phyloP scores from a whole-genome alignment of 2,329 filamentous ascomycete genomes.

The Hypoxylon sp. region DNA sequence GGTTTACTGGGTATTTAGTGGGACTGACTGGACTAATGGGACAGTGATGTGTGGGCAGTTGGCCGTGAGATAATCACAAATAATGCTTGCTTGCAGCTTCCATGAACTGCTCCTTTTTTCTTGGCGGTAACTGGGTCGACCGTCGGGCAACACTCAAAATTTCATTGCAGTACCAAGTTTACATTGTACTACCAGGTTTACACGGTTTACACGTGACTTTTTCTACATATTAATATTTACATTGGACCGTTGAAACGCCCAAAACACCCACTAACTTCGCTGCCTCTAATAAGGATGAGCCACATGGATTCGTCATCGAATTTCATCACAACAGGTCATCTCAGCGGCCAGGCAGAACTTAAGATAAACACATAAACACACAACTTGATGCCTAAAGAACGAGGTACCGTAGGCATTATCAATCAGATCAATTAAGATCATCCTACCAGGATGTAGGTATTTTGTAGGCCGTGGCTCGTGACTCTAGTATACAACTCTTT shows the following conservation, averaged over 20 bases:
- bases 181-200: too few species aligned
- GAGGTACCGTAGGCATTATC: slow-evolving; percentile 21
- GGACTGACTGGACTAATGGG: slow-evolving; percentile 18
- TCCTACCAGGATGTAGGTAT: slow-evolving; percentile 31
- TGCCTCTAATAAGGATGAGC: slow-evolving; percentile 39
- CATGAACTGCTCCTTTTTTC: slow-evolving; percentile 25
- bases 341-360: slow-evolving; percentile 33
- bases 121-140: slow-evolving; percentile 44
- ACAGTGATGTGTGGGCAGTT: slow-evolving; percentile 33
- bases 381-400: slow-evolving; percentile 37
- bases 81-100: slow-evolving; percentile 22
- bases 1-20: slow-evolving; percentile 21
- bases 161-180: too few species aligned
- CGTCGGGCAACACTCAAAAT: slow-evolving; percentile 29
- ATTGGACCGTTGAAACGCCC: slow-evolving; percentile 7
- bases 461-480: slow-evolving; percentile 34
- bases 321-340: slow-evolving; percentile 32
- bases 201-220: slow-evolving; percentile 38
- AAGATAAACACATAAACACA: slow-evolving; percentile 13
- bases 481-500: slow-evolving; percentile 53
- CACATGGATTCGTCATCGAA: slow-evolving; percentile 43
- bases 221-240: background rate
- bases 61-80: slow-evolving; percentile 31
- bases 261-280: slow-evolving; percentile 6
- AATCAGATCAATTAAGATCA: slow-evolving; percentile 41